phyloP scores from a whole-genome alignment of 2,329 filamentous ascomycete species.

The Cladophialophora bantiana region DNA sequence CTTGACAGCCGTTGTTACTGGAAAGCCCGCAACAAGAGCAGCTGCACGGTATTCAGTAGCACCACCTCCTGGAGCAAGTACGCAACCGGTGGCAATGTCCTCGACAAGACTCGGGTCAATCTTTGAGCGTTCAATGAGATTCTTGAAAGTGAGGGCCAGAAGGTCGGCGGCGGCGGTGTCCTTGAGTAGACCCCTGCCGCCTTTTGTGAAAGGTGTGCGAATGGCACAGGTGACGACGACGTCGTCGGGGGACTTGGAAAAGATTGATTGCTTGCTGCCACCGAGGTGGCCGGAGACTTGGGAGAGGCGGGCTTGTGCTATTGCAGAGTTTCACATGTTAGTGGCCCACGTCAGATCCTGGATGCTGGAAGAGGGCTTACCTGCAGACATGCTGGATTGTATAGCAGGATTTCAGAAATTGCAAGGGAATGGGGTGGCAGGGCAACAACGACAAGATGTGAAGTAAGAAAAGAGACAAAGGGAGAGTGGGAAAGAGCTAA shows the following conservation, averaged over 20 bases:
- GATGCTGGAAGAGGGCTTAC: background rate
- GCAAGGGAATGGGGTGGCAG: background rate
- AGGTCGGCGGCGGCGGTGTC: conserved; percentile 89
- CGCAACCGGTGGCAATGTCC: conserved; percentile 89
- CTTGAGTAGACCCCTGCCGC: conserved; percentile 93
- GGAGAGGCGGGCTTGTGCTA: conserved; percentile 65
- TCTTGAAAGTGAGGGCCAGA: conserved; percentile 81
- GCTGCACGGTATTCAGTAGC: conserved; percentile 97
- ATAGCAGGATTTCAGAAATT: background rate
- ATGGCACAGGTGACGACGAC: conserved; percentile 92
- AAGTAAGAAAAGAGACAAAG: background rate
- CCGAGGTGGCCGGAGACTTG: conserved; percentile 65
- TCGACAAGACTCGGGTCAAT: conserved; percentile 90
- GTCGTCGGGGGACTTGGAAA: conserved; percentile 66
- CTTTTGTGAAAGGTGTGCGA: conserved; percentile 90
- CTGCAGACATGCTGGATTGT: background rate
- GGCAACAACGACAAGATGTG: background rate
- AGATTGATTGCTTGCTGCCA: conserved; percentile 45
- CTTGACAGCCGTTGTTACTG: conserved; percentile 82
- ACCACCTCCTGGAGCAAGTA: conserved; percentile 89
- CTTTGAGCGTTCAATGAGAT: conserved; percentile 80
- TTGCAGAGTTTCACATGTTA: conserved; percentile 41
- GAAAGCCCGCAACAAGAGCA: conserved; percentile 87
- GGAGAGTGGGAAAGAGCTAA: background rate
- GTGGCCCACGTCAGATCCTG: background rate